Base-by-base conservation (phyloP, 208 protist species). In the Trypanosoma melophagium region DNA sequence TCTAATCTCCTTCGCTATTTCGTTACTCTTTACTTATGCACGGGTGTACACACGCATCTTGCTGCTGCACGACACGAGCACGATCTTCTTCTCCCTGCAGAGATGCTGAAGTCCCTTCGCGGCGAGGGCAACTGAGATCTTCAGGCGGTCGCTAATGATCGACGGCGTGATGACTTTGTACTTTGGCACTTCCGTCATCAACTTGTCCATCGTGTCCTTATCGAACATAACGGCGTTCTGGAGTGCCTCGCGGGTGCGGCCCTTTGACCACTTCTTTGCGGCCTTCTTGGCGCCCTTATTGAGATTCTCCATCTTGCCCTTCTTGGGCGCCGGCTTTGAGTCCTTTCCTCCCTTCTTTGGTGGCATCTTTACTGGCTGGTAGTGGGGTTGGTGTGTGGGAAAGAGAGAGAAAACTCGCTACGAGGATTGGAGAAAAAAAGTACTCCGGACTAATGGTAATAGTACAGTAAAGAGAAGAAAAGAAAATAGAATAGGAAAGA, bases 261-360 rank as follows among this genome's bases (percentile, higher is more conserved):
- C 85, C 77, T 97, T 97, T 67, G 80, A 93, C 93, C 93, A 97
- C 85, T 97, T 97, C 89, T 97, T 97, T 52, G 89, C 68, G 38
- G 86, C 81, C 79, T 93, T 90, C 86, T 95, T 95, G 50, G 80
- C 77, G 56, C 83, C 80, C 76, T 89, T 92, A 55, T 69, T 77
- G 50, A 62, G 49, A 68, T 74, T 76, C 73, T 82, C 72, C 67
- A 80, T 65, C 80, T 85, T 85, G 61, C 76, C 76, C 76, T 86
- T 86, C 76, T 86, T 86, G 51, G 80, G 60, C 49, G 66, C 47
- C 24, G 49, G 31, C 58, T 76, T 76, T 19, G 62, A 66, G 56
- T 69, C 62, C 63, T 76, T 84, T 57, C 71, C 72, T 62, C 69
- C 76, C 68, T 77, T 80, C 80, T 86, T 86, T 42, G 80, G 80